Evolutionary conservation across 2,329 filamentous ascomycete genomes (phyloP), one percentile per base, ranked within the genome.

Genomic region (Verticillium alfalfae): DNA sequence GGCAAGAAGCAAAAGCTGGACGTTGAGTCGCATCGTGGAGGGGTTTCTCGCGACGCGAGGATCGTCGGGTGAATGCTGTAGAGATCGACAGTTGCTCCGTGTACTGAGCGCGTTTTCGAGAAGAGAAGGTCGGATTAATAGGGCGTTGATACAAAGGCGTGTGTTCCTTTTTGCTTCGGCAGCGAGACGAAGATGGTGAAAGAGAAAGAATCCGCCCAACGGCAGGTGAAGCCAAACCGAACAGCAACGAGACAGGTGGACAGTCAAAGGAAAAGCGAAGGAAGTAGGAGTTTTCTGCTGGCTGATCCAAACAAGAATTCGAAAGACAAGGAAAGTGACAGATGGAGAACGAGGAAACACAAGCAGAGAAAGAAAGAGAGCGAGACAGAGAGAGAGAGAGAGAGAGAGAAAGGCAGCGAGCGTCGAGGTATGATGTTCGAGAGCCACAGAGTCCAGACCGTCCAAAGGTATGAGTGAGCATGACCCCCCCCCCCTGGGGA

Each of bases 1-100:
- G 45, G 63, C 22, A 49, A 63, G 61, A 34, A 66, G 61, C 34
- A 65, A 38, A 31, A 61, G 45, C 18, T 62, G 49, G 62, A 60
- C 45, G 45, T 60, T 12, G 34, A 5, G n/a, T 34, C 63, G 60
- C 39, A 66, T 58, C 12, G 13, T 52, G 36, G 36, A 7, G 9
- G 36, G 36, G 2, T 31, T 31, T 31, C 26, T 31, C 26, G 26
- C 13, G 36, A 37, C 9, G 9, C 36, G 6, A 37, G 36, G 36
- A 37, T 37, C 39, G 39, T 41, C 16, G 8, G 45, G 18, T 12
- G 45, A 22, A 52, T 12, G 8, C 3, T 52, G 45, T 52, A 52
- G 18, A 52, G 45, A 52, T 31, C 5, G 45, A 18, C 45, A 52
- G 45, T 26, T 22, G 45, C n/a, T 52, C n/a, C n/a, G 16, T 9